Percentiles rank a stretch among this genome's conserved stretches.
These are phyloP conservation scores for Lipomyces lipofer DNA, from an alignment of 805 yeast genomes.

Conservation along the genomic window DNA sequence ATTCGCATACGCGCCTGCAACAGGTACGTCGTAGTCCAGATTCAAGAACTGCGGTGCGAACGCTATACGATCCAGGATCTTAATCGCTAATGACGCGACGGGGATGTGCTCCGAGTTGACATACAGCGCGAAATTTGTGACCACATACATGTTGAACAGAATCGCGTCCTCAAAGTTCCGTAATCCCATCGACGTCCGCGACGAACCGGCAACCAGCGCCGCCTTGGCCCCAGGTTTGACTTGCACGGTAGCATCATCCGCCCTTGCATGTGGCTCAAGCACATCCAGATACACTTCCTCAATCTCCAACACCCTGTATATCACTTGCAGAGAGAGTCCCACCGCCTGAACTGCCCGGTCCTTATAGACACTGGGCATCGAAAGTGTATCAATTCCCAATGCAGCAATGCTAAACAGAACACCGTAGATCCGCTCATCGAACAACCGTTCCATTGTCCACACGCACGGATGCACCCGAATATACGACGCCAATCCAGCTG, in stretches of 20 bases:
- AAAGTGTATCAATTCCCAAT: constrained; percentile 59
- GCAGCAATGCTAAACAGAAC: constrained; percentile 58
- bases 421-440: constrained; percentile 56
- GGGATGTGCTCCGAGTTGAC: constrained; percentile 56
- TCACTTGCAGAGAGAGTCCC: constrained; percentile 46
- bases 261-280: constrained; percentile 45
- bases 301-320: constrained; percentile 49
- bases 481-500: constrained; percentile 49
- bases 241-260: constrained; percentile 1
- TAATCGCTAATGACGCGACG: constrained; percentile 51
- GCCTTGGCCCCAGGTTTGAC: constrained; percentile 1
- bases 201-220: constrained; percentile 43
- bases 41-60: constrained; percentile 48
- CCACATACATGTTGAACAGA: constrained; percentile 64
- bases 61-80: constrained; percentile 54
- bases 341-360: constrained; percentile 38
- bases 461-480: constrained; percentile 71
- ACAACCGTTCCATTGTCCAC: constrained; percentile 60
- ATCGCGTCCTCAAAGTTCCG: constrained; percentile 70
- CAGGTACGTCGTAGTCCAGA: constrained; percentile 24
- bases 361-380: constrained; percentile 36
- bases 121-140: constrained; percentile 74
- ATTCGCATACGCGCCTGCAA: constrained; percentile 23
- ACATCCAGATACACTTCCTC: constrained; percentile 64
- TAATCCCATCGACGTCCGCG: constrained; percentile 48